These are phyloP conservation scores for Mycena vulgaris DNA, from an alignment of 768 basidiomycete species.

Conservation along the genomic window DNA sequence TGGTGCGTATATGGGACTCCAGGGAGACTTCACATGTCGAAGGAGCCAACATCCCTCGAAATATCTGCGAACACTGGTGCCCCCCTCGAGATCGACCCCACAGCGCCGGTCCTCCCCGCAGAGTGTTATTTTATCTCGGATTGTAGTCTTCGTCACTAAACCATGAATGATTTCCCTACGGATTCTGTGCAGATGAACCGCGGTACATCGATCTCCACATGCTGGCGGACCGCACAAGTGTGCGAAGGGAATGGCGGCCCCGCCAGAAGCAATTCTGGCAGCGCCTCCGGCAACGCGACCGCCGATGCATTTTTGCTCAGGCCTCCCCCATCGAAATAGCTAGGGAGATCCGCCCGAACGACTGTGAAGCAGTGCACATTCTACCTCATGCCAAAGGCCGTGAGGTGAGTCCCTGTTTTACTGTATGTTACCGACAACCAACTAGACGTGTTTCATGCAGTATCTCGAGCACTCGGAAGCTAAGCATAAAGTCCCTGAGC, in stretches of 20 bases:
- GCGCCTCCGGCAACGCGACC: neutral
- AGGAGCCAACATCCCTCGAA: neutral
- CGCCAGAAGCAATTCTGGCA: neutral
- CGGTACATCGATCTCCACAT: neutral
- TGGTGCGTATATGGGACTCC: neutral
- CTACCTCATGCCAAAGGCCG: neutral
- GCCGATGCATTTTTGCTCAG: neutral
- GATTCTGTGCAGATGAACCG: neutral
- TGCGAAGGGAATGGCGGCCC: neutral
- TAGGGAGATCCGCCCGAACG: neutral
- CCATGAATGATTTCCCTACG: neutral
- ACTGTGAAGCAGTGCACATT: neutral
- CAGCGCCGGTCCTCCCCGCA: neutral
- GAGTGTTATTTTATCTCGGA: neutral
- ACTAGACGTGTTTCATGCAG: neutral
- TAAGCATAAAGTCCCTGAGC: neutral
- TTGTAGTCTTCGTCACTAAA: neutral
- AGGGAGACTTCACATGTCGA: neutral
- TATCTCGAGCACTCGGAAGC: neutral
- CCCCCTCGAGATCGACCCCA: neutral
- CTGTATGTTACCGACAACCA: neutral
- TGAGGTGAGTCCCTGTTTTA: neutral
- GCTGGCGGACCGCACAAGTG: neutral
- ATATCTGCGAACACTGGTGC: neutral
- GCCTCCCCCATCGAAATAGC: neutral